Evolutionary conservation across 306 rosid genomes (phyloP).

Genomic region (Sicyos edulis): DNA sequence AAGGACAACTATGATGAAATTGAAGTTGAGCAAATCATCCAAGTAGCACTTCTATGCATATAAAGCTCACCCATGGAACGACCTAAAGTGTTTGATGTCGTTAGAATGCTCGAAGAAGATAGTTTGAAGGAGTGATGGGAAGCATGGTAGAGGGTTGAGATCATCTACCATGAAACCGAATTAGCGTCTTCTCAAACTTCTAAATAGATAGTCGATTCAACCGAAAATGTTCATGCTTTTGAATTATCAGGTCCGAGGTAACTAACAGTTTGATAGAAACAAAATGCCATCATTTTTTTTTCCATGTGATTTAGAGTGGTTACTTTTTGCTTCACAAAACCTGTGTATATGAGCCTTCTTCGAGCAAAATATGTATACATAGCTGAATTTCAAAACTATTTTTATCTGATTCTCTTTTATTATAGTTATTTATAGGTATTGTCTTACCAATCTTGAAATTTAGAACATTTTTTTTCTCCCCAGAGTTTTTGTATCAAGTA

Average conservation of each 20-base stretch:
- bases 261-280: neutral
- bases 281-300: neutral
- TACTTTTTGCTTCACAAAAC: slow-evolving; percentile 16
- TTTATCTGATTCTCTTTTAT: neutral
- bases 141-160: slow-evolving; percentile 21
- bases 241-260: slow-evolving; percentile 22
- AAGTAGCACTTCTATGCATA: slow-evolving; percentile 28
- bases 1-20: slow-evolving; percentile 18
- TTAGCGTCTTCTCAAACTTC: slow-evolving; percentile 20
- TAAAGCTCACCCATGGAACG: slow-evolving; percentile 23
- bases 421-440: neutral
- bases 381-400: neutral
- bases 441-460: neutral
- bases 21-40: slow-evolving; percentile 27
- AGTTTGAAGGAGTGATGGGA: slow-evolving; percentile 19
- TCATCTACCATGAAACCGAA: slow-evolving; percentile 12
- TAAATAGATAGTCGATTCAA: slow-evolving; percentile 18
- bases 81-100: slow-evolving; percentile 23
- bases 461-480: neutral
- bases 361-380: slow-evolving; percentile 14
- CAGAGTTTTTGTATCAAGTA: neutral
- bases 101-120: slow-evolving; percentile 21
- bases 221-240: slow-evolving; percentile 15
- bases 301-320: slow-evolving; percentile 7
- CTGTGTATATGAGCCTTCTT: slow-evolving; percentile 17